Evolutionary conservation across 352 stramenopile species (phyloP), one percentile per base, ranked within the genome.

Genomic region (Globisporangium polare): DNA sequence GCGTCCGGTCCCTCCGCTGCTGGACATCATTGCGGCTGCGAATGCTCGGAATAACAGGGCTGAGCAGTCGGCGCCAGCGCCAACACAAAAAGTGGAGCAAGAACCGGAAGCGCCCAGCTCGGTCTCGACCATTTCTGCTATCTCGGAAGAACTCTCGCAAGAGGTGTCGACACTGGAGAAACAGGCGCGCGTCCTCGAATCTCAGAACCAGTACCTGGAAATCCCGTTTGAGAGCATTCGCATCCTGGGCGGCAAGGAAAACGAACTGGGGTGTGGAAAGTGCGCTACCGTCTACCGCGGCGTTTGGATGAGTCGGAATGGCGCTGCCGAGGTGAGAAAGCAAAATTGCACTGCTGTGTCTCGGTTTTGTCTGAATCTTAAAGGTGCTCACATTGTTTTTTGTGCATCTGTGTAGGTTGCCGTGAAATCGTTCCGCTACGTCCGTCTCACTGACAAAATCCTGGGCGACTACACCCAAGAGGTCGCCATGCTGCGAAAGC

Each of bases 221-320:
- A 94, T 96, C 58, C 80, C 85, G 5, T 92, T 91, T 58, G 86
- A 94, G 60, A 94, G 82, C 45, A 96, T 96, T 66, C 78, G 89
- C 51, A 91, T 96, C 17, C 75, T 96, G 17, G 73, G 77, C 24
- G 87, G 87, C 27, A 94, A 93, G 52, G 87, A 94, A 62, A 96
- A 96, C 62, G 87, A 96, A 50, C 68, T 96, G 17, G 87, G 87
- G 3, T 92, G 83, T 41, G 87, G 87, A 26, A 96, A 96, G 66
- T 84, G 79, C 29, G 87, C 87, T 42, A 96, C 85, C 52, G 87
- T 96, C 5, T 96, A 94, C 56, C 83, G 87, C 59, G 87, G 87
- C 20, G 68, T 96, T 33, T 96, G 87, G 87, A 92, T 94, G 62
- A 92, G 84, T 71, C 69, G 80, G 31, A 91, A 93, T 60, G 85